Evolutionary conservation across 306 rosid genomes (phyloP).

Genomic region (Mimosa pudica): DNA sequence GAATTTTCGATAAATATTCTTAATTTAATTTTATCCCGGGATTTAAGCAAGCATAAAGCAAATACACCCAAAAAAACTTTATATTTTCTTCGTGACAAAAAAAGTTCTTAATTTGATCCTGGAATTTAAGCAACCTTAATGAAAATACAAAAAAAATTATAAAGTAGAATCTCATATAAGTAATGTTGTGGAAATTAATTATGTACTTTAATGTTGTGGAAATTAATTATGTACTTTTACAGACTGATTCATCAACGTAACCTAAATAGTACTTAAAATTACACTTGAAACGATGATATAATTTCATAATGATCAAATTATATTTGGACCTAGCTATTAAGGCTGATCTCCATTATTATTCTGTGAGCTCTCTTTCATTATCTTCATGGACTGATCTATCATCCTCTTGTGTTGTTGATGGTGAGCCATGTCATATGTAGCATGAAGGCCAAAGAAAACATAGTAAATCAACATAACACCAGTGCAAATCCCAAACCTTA

Average conservation of each 20-base stretch:
- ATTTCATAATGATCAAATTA: not conserved
- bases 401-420: conserved; percentile 39
- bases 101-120: too few species aligned
- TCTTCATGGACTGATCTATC: not conserved
- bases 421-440: conserved; percentile 79
- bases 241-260: not conserved
- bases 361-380: conserved; percentile 23
- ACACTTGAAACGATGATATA: not conserved
- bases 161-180: not conserved
- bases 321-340: not conserved
- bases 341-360: conserved; percentile 34
- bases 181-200: not conserved
- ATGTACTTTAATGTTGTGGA: not conserved
- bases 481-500: conserved; percentile 74
- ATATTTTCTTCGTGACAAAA: too few species aligned
- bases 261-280: not conserved
- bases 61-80: too few species aligned
- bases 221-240: not conserved
- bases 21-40: not conserved
- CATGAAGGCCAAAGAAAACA: conserved; percentile 74
- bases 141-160: not conserved
- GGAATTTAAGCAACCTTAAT: not conserved
- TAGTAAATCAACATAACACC: conserved; percentile 62
- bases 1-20: not conserved
- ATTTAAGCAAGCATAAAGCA: not conserved